Percentiles rank a stretch among this genome's conserved stretches.
phyloP scores from a whole-genome alignment of 2,329 filamentous ascomycete species.

The Alternaria atra region DNA sequence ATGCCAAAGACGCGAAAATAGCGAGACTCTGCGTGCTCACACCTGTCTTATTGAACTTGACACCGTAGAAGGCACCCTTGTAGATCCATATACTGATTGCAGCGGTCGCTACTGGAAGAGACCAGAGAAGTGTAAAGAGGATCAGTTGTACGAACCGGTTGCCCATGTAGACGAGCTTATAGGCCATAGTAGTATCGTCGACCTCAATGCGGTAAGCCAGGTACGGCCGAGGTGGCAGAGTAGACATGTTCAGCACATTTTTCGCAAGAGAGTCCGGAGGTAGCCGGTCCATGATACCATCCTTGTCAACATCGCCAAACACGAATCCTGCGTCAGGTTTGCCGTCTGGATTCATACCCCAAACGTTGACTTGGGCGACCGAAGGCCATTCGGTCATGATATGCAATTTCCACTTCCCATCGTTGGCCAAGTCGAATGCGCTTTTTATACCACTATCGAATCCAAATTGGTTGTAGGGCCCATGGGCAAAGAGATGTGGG shows the following conservation, averaged over 20 bases:
- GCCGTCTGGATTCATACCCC: neutral
- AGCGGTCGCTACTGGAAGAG: neutral
- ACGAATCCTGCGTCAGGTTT: neutral
- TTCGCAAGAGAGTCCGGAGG: neutral
- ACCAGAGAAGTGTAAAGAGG: neutral
- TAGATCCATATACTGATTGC: neutral
- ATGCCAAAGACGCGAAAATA: neutral
- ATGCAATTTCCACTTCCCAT: neutral
- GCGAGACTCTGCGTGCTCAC: neutral
- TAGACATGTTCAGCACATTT: neutral
- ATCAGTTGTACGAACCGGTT: neutral
- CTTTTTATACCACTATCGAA: neutral
- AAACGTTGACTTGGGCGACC: neutral
- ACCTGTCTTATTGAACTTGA: neutral
- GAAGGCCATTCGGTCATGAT: constrained; percentile 53
- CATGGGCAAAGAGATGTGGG: constrained; percentile 63
- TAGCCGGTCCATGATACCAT: neutral
- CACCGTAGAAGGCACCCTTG: neutral
- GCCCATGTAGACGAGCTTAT: neutral
- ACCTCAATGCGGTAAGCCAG: neutral
- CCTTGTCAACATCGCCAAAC: neutral
- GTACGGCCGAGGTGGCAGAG: neutral
- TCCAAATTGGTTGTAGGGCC: neutral
- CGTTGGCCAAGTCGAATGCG: neutral
- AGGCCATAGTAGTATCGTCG: neutral